phyloP scores from a whole-genome alignment of 345 rosid species.

The Syzygium aqueum region DNA sequence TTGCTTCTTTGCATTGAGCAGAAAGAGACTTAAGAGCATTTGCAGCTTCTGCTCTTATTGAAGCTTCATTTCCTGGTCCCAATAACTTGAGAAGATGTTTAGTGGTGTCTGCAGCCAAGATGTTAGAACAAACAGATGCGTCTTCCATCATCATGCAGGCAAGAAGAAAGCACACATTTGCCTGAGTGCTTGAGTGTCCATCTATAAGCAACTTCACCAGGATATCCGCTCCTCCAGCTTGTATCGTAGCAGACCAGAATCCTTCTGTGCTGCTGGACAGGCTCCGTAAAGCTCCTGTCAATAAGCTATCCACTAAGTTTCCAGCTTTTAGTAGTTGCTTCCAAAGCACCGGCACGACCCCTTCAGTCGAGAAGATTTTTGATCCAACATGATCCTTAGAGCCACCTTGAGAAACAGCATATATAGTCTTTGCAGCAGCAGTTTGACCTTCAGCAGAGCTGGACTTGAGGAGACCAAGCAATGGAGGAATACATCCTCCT shows the following conservation, averaged over 20 bases:
- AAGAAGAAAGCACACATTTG: conserved; percentile 95
- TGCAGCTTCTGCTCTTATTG: conserved; percentile 99
- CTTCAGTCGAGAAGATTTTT: conserved; percentile 98
- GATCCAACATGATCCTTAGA: conserved; percentile 97
- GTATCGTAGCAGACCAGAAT: conserved; percentile 85
- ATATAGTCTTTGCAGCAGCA: conserved; percentile 92
- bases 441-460: conserved; percentile 95
- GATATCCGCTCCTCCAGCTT: conserved; percentile 94
- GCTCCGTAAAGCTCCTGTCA: conserved; percentile 91
- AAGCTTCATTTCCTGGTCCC: conserved; percentile 92
- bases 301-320: conserved; percentile 72
- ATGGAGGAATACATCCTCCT: conserved; percentile 99
- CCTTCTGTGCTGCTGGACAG: conserved; percentile 93
- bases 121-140: conserved; percentile 76
- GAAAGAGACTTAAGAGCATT: conserved; percentile 97
- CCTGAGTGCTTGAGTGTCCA: conserved; percentile 76
- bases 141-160: conserved; percentile 97
- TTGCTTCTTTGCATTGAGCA: conserved; percentile 87
- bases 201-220: conserved; percentile 88
- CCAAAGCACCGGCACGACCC: conserved; percentile 97
- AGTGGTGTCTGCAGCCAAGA: conserved; percentile 86
- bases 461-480: conserved; percentile 97
- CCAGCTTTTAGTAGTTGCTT: conserved; percentile 71
- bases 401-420: conserved; percentile 97
- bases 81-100: conserved; percentile 79